A percentile compares a stretch with the other conserved stretches of the same genome.
phyloP scores from a whole-genome alignment of 2,329 filamentous ascomycete species.

The Hypocreales sp. region DNA sequence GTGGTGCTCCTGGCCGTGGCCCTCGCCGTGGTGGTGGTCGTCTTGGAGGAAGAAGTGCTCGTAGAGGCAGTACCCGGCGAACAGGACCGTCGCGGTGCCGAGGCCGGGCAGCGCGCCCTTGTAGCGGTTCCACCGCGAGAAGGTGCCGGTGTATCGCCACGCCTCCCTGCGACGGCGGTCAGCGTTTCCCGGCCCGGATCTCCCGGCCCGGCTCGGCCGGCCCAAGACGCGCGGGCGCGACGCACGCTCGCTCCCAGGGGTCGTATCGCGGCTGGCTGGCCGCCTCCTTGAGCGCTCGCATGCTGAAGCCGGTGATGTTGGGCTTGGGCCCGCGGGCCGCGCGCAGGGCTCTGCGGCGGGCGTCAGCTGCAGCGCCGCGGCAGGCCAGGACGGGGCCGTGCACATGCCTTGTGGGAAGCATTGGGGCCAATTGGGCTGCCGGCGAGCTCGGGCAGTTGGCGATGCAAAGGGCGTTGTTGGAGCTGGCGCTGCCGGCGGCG shows the following conservation, averaged over 20 bases:
- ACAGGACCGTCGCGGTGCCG: slow-evolving; percentile 83
- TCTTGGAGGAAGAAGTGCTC: slow-evolving; percentile 78
- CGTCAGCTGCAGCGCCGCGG: background rate
- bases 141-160: slow-evolving; percentile 85
- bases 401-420: slow-evolving; percentile 23
- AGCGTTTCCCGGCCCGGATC: too few relatives aligned
- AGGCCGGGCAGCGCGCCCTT: slow-evolving; percentile 76
- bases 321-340: slow-evolving; percentile 39
- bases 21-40: slow-evolving; percentile 39
- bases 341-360: slow-evolving; percentile 26
- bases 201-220: background rate
- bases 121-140: slow-evolving; percentile 81
- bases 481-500: too few relatives aligned
- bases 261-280: slow-evolving; percentile 48
- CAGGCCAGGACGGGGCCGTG: background rate
- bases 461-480: too few relatives aligned
- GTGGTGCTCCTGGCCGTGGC: slow-evolving; percentile 19
- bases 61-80: slow-evolving; percentile 76
- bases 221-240: slow-evolving; percentile 9
- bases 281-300: slow-evolving; percentile 61
- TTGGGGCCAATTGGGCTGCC: too few relatives aligned
- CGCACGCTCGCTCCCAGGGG: slow-evolving; percentile 50
- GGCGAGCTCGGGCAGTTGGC: too few relatives aligned
- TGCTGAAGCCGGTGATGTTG: slow-evolving; percentile 87
- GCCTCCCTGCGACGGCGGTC: slow-evolving; percentile 71